Percentiles rank a stretch among this genome's conserved stretches.
Conservation (phyloP, 192 early-diverging fungal genomes). For the Backusella morwellensis region DNA sequence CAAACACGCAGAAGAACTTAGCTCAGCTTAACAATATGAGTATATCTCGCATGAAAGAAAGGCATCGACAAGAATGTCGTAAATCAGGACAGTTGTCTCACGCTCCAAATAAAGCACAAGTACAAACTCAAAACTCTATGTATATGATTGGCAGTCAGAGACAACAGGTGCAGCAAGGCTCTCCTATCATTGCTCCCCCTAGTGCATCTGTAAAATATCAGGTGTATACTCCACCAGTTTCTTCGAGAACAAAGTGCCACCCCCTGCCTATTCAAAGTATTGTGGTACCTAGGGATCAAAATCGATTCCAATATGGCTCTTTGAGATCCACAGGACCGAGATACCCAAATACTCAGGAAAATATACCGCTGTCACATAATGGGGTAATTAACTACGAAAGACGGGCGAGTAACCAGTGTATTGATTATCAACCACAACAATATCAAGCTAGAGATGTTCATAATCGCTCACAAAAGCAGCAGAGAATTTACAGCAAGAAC, state of each 20-base stretch:
- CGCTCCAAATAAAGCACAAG: neutral
- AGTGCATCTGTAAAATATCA: neutral
- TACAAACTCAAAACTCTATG: neutral
- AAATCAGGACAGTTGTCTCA: neutral
- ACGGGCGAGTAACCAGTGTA: neutral
- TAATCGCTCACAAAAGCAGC: neutral
- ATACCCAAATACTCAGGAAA: neutral
- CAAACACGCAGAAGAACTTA: neutral
- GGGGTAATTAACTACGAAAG: neutral
- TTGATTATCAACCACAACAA: neutral
- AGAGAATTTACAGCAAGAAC: neutral
- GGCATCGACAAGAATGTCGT: conserved; percentile 16
- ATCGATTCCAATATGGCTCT: neutral
- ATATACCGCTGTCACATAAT: neutral
- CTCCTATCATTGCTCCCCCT: neutral
- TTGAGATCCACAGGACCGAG: neutral
- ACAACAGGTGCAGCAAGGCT: neutral
- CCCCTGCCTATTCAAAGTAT: neutral
- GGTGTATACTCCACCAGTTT: neutral
- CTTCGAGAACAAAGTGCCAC: neutral
- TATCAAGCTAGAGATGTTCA: neutral
- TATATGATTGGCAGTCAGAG: neutral
- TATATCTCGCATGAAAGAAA: conserved; percentile 17
- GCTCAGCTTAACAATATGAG: neutral
- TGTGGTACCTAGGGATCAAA: neutral